Evolutionary conservation across 2,329 filamentous ascomycete species (phyloP), one percentile per base, ranked within the genome.

Genomic region (Teratosphaeria destructans): DNA sequence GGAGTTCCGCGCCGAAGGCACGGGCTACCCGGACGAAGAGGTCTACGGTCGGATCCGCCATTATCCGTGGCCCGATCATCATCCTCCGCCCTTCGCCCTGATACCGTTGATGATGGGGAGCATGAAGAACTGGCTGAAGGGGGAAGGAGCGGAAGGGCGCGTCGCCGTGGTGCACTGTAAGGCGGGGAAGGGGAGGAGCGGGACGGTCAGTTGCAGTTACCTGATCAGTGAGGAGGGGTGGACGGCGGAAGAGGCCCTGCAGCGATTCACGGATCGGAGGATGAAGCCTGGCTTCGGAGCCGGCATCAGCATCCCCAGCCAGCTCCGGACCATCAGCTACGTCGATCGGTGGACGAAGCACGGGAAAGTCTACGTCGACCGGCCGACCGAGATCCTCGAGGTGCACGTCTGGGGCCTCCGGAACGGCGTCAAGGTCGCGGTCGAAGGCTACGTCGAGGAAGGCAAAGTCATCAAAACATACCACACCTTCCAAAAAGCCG

Each of bases 1-100:
- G 90, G 94, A 99, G 76, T 99, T 99, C 68, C 86, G 94, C 54
- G 94, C 91, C 39, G 94, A 99, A 73, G 94, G 94, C 5, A 96
- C 94, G 0, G 94, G 94, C 1, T 99, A 99, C 69, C 91, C 91
- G 0, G 94, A 99, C 70, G 83, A 85, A 19, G 89, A 92, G 60
- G 93, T 99, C 1, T 90, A 96, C 72, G 82, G 84, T 37, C 82
- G 92, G 3, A 86, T 97, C 64, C 84, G 87, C 64, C 94, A 99
- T 75, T 97, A 92, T 70, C 94, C 94, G 0, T 99, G 90, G 85
- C 94, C 94, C 0, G 94, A 99, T 72, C 94, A 99, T 71, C 94
- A 99, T 72, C 94, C 94, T 3, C 94, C 94, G 57, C 94, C 94
- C 0, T 99, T 99, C 69, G 82, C 85, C 26, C 79, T 97, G 23